Conservation (phyloP, 2,329 filamentous ascomycete species). For the Exophiala xenobiotica region DNA sequence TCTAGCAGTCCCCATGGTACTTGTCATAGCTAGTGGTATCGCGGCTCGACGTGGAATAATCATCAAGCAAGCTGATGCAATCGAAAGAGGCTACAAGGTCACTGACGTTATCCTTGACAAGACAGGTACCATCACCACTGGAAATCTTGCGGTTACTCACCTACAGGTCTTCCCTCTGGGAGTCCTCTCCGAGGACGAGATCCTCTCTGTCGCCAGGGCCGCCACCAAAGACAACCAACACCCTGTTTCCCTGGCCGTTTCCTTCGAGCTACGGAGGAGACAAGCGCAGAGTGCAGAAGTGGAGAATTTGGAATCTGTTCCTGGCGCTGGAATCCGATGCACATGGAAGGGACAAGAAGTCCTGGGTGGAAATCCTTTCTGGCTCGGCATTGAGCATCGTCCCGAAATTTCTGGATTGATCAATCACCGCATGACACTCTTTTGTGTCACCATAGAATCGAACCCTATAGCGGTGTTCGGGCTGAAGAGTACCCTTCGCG, state of each 20-base stretch:
- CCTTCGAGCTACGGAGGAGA: slow-evolving; percentile 28
- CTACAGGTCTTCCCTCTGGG: slow-evolving; percentile 43
- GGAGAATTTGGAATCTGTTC: slow-evolving; percentile 10
- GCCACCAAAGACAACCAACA: slow-evolving; percentile 44
- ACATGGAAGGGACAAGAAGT: slow-evolving; percentile 7
- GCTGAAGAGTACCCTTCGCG: slow-evolving; percentile 48
- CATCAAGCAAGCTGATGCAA: slow-evolving; percentile 64
- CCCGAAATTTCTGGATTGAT: slow-evolving; percentile 37
- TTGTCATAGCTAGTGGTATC: slow-evolving; percentile 67
- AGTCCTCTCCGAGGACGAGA: slow-evolving; percentile 18
- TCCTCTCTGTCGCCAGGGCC: neutral
- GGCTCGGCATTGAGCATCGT: slow-evolving; percentile 38
- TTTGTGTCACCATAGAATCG: slow-evolving; percentile 56
- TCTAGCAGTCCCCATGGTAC: slow-evolving; percentile 73
- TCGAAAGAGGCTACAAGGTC: slow-evolving; percentile 61
- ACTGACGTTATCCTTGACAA: slow-evolving; percentile 76
- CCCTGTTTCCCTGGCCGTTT: slow-evolving; percentile 53
- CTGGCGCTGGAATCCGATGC: slow-evolving; percentile 32
- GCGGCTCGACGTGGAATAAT: slow-evolving; percentile 65
- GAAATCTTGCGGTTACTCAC: slow-evolving; percentile 36
- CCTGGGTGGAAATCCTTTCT: slow-evolving; percentile 30
- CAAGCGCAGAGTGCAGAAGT: slow-evolving; percentile 15
- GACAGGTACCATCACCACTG: slow-evolving; percentile 68
- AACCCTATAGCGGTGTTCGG: slow-evolving; percentile 50
- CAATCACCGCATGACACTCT: slow-evolving; percentile 49